phyloP scores from a whole-genome alignment of 768 basidiomycete genomes.

The Lactifluus subvellereus region DNA sequence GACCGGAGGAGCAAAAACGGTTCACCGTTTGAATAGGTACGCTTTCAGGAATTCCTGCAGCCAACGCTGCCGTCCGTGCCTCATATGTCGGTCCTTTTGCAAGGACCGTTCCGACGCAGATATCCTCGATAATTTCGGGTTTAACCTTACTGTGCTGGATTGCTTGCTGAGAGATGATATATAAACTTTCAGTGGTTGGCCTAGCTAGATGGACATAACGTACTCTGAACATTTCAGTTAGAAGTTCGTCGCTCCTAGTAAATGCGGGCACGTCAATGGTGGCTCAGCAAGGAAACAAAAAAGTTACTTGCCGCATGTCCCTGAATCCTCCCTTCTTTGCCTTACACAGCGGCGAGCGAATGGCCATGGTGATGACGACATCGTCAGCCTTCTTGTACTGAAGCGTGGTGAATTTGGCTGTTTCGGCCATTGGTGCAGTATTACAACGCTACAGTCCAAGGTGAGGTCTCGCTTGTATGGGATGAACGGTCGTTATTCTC shows the following conservation, averaged over 20 bases:
- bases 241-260: constrained; percentile 66
- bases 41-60: constrained; percentile 75
- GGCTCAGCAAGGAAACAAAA: background rate
- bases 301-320: constrained; percentile 51
- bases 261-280: background rate
- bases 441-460: constrained; percentile 6
- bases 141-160: constrained; percentile 54
- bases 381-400: constrained; percentile 61
- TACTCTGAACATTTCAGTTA: constrained; percentile 79
- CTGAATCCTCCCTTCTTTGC: constrained; percentile 71
- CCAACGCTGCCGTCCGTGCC: constrained; percentile 67
- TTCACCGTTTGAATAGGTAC: constrained; percentile 73
- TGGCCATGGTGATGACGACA: constrained; percentile 78
- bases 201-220: constrained; percentile 14
- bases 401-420: constrained; percentile 45
- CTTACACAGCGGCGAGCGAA: constrained; percentile 70
- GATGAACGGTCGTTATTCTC: no score
- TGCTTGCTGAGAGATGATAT: constrained; percentile 41
- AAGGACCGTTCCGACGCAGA: constrained; percentile 75
- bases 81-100: constrained; percentile 60
- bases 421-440: constrained; percentile 21
- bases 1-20: constrained; percentile 77
- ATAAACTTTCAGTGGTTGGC: constrained; percentile 16
- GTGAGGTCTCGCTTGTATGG: background rate
- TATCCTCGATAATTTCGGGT: constrained; percentile 63